Conservation (phyloP, 768 basidiomycete genomes). For the Lactarius deliciosus region DNA sequence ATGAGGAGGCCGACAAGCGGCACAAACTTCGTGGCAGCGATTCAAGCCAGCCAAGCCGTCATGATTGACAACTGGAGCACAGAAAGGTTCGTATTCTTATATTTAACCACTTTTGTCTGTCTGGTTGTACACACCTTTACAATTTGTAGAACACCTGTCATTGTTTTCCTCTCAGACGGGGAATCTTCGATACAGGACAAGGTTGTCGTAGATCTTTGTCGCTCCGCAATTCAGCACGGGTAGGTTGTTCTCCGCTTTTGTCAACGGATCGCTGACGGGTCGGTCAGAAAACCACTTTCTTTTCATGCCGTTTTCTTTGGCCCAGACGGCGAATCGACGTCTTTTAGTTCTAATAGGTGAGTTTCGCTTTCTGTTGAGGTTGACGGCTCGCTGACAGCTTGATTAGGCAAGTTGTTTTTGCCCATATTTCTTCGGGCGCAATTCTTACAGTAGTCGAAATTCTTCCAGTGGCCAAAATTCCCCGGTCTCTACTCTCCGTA, state of each 20-base stretch:
- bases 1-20: conserved; percentile 35
- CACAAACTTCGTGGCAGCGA: conserved; percentile 47
- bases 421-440: not conserved
- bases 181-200: conserved; percentile 43
- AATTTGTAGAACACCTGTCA: conserved; percentile 44
- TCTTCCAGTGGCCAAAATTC: not conserved
- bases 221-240: conserved; percentile 47
- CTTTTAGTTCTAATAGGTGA: not conserved
- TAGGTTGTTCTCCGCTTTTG: conserved; percentile 25
- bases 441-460: not conserved
- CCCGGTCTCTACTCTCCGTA: conserved; percentile 37
- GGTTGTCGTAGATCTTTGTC: conserved; percentile 43
- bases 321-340: conserved; percentile 24
- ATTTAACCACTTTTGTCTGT: not conserved
- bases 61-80: conserved; percentile 53
- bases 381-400: not conserved
- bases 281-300: conserved; percentile 49
- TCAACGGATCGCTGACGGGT: not conserved
- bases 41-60: conserved; percentile 37
- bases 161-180: conserved; percentile 61
- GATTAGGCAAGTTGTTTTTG: not conserved
- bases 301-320: conserved; percentile 64
- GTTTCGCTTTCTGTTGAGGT: not conserved
- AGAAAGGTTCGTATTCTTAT: conserved; percentile 40
- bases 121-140: conserved; percentile 14